A percentile compares a stretch with the other conserved stretches of the same genome.
Evolutionary conservation across 2,329 filamentous ascomycete genomes (phyloP).

Genomic region (Scorias spongiosa): DNA sequence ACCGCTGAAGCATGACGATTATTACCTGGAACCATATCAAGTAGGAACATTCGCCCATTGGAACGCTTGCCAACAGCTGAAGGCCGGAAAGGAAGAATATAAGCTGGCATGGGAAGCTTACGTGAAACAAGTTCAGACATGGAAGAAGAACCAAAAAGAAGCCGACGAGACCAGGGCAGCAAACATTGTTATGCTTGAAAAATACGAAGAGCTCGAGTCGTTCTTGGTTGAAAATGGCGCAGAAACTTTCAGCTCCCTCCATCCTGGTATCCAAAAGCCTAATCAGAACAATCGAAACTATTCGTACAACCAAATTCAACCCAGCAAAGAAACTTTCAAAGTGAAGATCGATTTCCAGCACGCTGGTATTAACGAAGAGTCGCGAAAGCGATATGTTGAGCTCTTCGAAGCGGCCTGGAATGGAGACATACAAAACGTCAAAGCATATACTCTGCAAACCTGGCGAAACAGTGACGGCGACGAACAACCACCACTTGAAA

Average conservation of each 20-base stretch:
- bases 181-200: constrained; percentile 35
- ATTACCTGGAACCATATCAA: constrained; percentile 37
- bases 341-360: constrained; percentile 37
- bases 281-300: constrained; percentile 5
- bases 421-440: constrained; percentile 53
- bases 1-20: constrained; percentile 26
- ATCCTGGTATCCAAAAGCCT: constrained; percentile 34
- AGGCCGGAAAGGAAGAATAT: constrained; percentile 22
- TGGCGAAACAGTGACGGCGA: constrained; percentile 36
- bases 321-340: constrained; percentile 27
- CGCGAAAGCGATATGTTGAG: constrained; percentile 44
- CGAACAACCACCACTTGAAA: constrained; percentile 44
- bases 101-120: constrained; percentile 13
- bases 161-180: constrained; percentile 40
- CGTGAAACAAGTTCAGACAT: constrained; percentile 8
- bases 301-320: constrained; percentile 5
- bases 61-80: constrained; percentile 30
- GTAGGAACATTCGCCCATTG: constrained; percentile 47
- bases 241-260: constrained; percentile 50
- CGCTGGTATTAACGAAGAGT: constrained; percentile 36
- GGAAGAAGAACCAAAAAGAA: constrained; percentile 16
- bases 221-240: constrained; percentile 42
- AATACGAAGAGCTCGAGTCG: constrained; percentile 41
- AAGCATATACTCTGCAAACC: constrained; percentile 43
- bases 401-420: constrained; percentile 62